Evolutionary conservation across 192 early-diverging fungal genomes (phyloP).

Genomic region (Coemansia sp.): DNA sequence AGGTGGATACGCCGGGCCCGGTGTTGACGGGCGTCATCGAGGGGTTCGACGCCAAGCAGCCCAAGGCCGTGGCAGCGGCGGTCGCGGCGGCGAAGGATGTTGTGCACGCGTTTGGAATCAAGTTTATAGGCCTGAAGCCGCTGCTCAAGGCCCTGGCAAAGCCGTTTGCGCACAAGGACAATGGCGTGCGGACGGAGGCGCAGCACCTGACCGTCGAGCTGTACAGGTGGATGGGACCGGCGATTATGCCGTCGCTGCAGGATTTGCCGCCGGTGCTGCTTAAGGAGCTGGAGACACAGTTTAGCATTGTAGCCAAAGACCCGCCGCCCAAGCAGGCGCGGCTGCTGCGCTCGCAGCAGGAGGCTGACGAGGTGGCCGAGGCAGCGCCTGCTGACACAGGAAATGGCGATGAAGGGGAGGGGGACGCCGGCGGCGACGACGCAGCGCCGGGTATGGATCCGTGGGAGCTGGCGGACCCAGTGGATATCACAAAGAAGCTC

Average conservation of each 20-base stretch:
- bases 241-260: conserved; percentile 71
- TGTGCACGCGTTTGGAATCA: conserved; percentile 76
- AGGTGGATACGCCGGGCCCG: conserved; percentile 80
- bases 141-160: conserved; percentile 83
- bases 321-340: conserved; percentile 62
- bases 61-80: conserved; percentile 81
- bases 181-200: conserved; percentile 86
- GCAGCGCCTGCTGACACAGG: conserved; percentile 17
- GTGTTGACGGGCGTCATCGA: conserved; percentile 80
- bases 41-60: conserved; percentile 81
- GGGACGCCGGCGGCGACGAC: conserved; percentile 17
- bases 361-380: conserved; percentile 49
- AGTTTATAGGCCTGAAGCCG: conserved; percentile 76
- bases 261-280: conserved; percentile 94
- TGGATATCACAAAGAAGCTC: conserved; percentile 88
- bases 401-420: conserved; percentile 17
- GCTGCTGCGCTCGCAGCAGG: conserved; percentile 81
- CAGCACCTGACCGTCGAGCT: conserved; percentile 77
- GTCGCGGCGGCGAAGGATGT: conserved; percentile 62
- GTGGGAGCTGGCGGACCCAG: conserved; percentile 83
- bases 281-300: conserved; percentile 88
- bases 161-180: conserved; percentile 93
- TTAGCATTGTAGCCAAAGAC: conserved; percentile 64
- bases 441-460: conserved; percentile 63
- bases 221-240: conserved; percentile 89